A percentile compares a stretch with the other conserved stretches of the same genome.
These are phyloP conservation scores for Lodderomyces pseudojiufengensis DNA, from an alignment of 1,139 yeast genomes.

Conservation along the genomic window DNA sequence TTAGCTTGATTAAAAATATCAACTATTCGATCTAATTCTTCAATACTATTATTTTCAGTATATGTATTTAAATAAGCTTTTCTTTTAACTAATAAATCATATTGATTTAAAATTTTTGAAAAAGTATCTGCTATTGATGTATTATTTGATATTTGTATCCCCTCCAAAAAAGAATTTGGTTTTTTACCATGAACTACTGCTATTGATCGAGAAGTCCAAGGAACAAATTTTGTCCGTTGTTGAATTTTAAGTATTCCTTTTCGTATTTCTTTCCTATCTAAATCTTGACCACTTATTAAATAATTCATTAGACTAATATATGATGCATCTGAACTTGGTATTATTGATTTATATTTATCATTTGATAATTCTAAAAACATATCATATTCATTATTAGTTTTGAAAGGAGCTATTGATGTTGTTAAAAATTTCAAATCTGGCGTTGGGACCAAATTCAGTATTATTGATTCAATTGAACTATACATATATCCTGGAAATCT, in stretches of 20 bases:
- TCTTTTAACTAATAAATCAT: conserved; percentile 73
- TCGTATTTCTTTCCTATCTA: conserved; percentile 72
- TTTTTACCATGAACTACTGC: conserved; percentile 75
- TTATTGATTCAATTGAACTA: conserved; percentile 77
- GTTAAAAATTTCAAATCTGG: conserved; percentile 86
- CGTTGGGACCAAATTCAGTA: conserved; percentile 81
- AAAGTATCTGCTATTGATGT: conserved; percentile 68
- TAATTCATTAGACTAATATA: conserved; percentile 75
- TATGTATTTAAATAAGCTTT: conserved; percentile 86
- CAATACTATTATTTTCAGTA: conserved; percentile 47
- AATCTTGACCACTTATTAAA: conserved; percentile 55
- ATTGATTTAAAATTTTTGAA: conserved; percentile 66
- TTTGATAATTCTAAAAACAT: conserved; percentile 78
- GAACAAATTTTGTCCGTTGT: conserved; percentile 75
- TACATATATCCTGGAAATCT: conserved; percentile 92
- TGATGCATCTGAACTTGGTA: conserved; percentile 16
- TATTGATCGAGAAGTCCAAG: conserved; percentile 81
- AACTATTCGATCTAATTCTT: conserved; percentile 45
- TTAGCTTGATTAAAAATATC: conserved; percentile 79
- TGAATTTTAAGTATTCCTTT: conserved; percentile 78
- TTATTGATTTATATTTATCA: conserved; percentile 73
- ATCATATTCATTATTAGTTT: conserved; percentile 72
- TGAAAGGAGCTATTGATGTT: conserved; percentile 85
- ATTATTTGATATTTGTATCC: conserved; percentile 75
- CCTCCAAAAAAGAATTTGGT: conserved; percentile 58